These are phyloP conservation scores for Epicoccum nigrum DNA, from an alignment of 2,329 filamentous ascomycete genomes.

Conservation along the genomic window DNA sequence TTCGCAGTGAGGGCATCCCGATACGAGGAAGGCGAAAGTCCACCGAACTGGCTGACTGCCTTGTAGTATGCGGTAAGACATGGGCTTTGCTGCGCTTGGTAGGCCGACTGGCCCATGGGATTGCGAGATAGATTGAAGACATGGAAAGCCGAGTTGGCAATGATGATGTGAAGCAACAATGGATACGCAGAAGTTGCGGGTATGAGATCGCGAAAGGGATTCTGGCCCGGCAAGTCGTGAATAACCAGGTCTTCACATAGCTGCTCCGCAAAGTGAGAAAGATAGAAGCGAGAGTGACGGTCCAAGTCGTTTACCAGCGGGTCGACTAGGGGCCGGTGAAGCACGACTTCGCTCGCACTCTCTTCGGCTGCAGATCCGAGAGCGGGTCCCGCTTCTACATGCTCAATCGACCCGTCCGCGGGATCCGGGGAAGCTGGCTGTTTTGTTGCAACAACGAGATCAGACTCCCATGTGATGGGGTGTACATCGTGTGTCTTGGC, in stretches of 20 bases:
- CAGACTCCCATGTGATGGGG: slow-evolving; percentile 27
- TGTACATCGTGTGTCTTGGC: slow-evolving; percentile 31
- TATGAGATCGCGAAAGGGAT: slow-evolving; percentile 57
- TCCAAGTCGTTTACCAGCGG: slow-evolving; percentile 63
- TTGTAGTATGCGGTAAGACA: slow-evolving; percentile 44
- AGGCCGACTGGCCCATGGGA: slow-evolving; percentile 42
- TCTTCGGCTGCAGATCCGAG: slow-evolving; percentile 13
- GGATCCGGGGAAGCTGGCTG: slow-evolving; percentile 1
- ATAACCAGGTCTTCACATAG: slow-evolving; percentile 62
- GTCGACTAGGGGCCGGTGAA: slow-evolving; percentile 57
- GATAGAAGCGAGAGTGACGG: slow-evolving; percentile 53
- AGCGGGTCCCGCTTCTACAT: background rate
- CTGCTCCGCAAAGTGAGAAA: slow-evolving; percentile 56
- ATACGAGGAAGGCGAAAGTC: slow-evolving; percentile 40
- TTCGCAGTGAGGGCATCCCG: slow-evolving; percentile 54
- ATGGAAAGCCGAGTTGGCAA: slow-evolving; percentile 57
- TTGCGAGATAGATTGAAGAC: slow-evolving; percentile 49
- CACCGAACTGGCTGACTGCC: slow-evolving; percentile 48
- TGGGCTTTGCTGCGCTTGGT: slow-evolving; percentile 40
- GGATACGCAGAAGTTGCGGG: slow-evolving; percentile 53
- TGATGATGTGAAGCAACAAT: slow-evolving; percentile 54
- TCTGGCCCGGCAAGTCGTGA: slow-evolving; percentile 53
- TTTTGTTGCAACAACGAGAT: slow-evolving; percentile 14
- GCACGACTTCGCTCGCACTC: slow-evolving; percentile 25
- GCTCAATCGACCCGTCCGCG: background rate